phyloP scores from a whole-genome alignment of 495 filamentous ascomycete genomes.

The Penicillium canariense region DNA sequence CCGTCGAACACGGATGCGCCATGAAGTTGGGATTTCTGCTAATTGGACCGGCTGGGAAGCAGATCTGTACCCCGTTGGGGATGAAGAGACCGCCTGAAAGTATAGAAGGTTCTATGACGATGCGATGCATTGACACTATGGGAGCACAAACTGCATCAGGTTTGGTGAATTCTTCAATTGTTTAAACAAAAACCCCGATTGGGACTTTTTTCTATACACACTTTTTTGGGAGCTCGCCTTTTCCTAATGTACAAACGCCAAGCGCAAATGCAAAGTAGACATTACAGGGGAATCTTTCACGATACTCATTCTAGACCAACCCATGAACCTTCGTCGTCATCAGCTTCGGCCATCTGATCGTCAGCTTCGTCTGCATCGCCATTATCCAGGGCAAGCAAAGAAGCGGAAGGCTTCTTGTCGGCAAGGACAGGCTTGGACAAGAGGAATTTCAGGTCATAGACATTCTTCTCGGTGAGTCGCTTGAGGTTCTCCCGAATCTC shows the following conservation, averaged over 20 bases:
- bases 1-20: constrained; percentile 28
- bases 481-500: constrained; percentile 73
- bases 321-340: constrained; percentile 40
- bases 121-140: constrained; percentile 32
- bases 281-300: constrained; percentile 24
- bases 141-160: no score
- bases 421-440: constrained; percentile 45
- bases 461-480: constrained; percentile 79
- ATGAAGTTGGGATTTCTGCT: constrained; percentile 28
- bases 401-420: constrained; percentile 30
- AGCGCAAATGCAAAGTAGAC: constrained; percentile 41
- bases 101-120: constrained; percentile 23
- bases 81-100: constrained; percentile 31
- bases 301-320: constrained; percentile 39
- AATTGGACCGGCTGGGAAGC: constrained; percentile 35
- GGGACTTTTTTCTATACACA: constrained; percentile 14
- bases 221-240: constrained; percentile 16
- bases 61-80: constrained; percentile 31
- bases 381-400: constrained; percentile 29
- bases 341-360: constrained; percentile 35
- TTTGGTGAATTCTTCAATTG: background rate
- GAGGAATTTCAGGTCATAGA: constrained; percentile 82
- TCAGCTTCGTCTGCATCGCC: constrained; percentile 27
- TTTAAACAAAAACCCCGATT: background rate
- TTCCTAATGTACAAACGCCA: constrained; percentile 40